Conservation (phyloP, 257 asterid species). For the Jasminum sambac region DNA sequence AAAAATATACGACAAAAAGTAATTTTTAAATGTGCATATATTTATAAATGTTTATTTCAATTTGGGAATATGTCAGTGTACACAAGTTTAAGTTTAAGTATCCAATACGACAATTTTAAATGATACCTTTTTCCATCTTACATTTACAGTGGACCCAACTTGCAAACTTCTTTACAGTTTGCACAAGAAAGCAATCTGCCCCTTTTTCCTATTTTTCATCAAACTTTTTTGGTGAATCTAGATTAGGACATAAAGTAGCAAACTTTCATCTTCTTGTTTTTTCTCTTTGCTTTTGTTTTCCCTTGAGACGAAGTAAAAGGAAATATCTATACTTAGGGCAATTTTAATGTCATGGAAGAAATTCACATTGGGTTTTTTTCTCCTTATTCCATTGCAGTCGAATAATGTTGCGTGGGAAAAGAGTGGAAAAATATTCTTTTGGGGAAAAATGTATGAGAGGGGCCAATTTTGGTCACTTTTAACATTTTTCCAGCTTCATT, state of each 20-base stretch:
- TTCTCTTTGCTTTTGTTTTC: not conserved
- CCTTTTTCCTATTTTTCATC: constrained; percentile 20
- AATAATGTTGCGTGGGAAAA: not conserved
- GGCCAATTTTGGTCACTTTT: too few species aligned
- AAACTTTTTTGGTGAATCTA: constrained; percentile 23
- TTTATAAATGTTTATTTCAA: not conserved
- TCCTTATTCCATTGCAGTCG: not conserved
- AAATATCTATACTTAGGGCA: too few species aligned
- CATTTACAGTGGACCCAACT: constrained; percentile 28
- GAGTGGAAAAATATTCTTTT: too few species aligned
- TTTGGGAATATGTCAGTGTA: too few species aligned
- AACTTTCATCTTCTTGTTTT: not conserved
- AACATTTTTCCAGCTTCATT: too few species aligned
- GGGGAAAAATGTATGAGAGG: too few species aligned
- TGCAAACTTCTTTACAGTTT: constrained; percentile 11
- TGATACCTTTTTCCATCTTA: constrained; percentile 22
- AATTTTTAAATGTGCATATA: too few species aligned
- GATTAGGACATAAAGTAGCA: constrained; percentile 16
- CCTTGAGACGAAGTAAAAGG: not conserved
- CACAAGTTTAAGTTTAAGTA: too few species aligned
- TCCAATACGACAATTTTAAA: not conserved
- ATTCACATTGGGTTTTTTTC: too few species aligned
- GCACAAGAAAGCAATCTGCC: constrained; percentile 25
- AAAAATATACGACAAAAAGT: too few species aligned
- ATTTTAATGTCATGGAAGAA: too few species aligned